Evolutionary conservation across 73 alveolate species (phyloP).

Genomic region (Paramecium biaurelia): DNA sequence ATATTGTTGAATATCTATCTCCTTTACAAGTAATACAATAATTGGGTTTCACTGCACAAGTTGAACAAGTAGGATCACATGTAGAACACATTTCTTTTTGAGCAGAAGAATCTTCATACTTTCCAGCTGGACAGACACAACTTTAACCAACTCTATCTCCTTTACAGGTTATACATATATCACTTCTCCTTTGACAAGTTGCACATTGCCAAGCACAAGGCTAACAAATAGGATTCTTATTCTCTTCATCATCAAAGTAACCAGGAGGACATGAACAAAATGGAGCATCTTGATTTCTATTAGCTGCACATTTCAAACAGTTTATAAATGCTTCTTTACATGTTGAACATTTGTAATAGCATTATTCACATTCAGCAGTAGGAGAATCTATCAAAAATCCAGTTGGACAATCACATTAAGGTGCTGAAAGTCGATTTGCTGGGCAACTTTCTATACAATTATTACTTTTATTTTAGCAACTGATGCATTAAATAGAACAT

Average conservation of each 20-base stretch:
- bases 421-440: background rate
- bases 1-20: background rate
- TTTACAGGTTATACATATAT: background rate
- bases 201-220: constrained; percentile 6
- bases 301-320: background rate
- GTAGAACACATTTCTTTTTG: background rate
- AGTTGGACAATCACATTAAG: background rate
- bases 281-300: constrained; percentile 24
- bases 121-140: background rate
- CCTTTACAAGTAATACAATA: background rate
- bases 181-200: background rate
- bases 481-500: background rate
- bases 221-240: background rate
- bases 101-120: background rate
- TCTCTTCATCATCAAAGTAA: background rate
- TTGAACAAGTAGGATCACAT: background rate
- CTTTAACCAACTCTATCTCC: constrained; percentile 31
- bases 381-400: background rate
- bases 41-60: background rate
- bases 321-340: background rate
- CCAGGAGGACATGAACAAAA: constrained; percentile 30
- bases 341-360: constrained; percentile 8
- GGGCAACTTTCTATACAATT: background rate
- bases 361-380: background rate
- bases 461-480: background rate